Conservation (phyloP, 306 rosid genomes). For the Sechiopsis laciniata region DNA sequence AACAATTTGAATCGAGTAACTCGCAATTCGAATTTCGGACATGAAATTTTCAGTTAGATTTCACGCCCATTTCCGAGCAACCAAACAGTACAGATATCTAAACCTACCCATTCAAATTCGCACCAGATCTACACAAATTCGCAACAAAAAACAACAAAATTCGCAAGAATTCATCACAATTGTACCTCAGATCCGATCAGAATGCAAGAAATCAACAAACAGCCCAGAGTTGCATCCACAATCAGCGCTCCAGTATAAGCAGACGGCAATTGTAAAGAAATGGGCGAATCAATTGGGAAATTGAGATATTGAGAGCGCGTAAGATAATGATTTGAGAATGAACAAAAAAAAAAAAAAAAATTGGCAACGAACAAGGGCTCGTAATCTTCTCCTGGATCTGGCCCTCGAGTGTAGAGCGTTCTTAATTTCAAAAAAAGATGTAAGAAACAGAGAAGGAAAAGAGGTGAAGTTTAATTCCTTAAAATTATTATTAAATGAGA, state of each 20-base stretch:
- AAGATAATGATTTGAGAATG: too few species aligned
- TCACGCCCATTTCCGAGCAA: conserved; percentile 6
- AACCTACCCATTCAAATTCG: neutral
- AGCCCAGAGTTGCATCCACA: conserved; percentile 27
- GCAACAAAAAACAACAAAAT: neutral
- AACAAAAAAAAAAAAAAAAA: neutral
- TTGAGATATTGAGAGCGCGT: neutral
- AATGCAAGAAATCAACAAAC: conserved; percentile 23
- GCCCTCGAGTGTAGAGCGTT: conserved; percentile 7
- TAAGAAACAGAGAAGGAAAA: neutral
- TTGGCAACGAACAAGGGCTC: neutral
- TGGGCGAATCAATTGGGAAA: neutral
- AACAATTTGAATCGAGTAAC: neutral
- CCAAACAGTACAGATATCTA: conserved; percentile 1
- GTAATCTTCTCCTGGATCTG: conserved; percentile 28
- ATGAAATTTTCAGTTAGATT: neutral
- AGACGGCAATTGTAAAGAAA: neutral
- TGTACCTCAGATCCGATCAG: conserved; percentile 46
- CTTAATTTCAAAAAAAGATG: neutral
- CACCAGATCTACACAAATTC: conserved; percentile 25
- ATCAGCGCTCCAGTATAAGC: conserved; percentile 12
- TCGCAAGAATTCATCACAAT: neutral
- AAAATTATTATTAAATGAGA: neutral
- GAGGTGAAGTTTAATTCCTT: neutral
- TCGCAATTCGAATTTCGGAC: neutral